phyloP scores from a whole-genome alignment of 805 yeast species.

The Brettanomyces anomalus region DNA sequence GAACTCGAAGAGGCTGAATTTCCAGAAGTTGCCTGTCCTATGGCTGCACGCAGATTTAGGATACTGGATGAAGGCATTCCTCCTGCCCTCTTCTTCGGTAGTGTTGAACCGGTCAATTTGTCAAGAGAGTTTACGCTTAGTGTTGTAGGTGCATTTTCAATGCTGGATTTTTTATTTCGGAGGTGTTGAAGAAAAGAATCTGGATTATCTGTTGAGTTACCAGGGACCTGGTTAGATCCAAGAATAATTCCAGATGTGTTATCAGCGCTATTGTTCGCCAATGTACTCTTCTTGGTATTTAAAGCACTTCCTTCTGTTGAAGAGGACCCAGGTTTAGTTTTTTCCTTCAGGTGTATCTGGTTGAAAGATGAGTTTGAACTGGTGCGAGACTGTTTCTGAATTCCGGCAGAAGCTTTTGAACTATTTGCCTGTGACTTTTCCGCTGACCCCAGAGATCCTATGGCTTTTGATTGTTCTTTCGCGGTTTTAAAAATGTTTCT shows the following conservation, averaged over 20 bases:
- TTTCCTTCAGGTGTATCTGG: background rate
- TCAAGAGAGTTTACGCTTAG: background rate
- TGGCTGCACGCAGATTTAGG: slow-evolving; percentile 2
- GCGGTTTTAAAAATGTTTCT: background rate
- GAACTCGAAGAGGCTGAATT: slow-evolving; percentile 20
- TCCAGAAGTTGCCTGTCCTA: background rate
- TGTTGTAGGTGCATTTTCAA: background rate
- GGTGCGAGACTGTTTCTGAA: background rate
- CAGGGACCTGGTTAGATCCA: background rate
- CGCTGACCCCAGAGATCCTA: background rate
- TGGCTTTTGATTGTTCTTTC: background rate
- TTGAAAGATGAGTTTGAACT: background rate
- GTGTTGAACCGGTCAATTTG: background rate
- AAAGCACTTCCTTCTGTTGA: background rate
- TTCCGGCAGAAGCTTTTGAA: background rate
- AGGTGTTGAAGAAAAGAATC: slow-evolving; percentile 15
- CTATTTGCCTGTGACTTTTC: too few relatives aligned
- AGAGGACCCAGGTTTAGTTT: background rate
- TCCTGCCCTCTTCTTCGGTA: background rate
- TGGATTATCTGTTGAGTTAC: slow-evolving; percentile 3
- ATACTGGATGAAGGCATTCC: slow-evolving; percentile 2
- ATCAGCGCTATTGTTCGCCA: background rate
- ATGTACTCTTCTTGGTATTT: background rate
- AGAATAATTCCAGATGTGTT: background rate
- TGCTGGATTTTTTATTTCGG: slow-evolving; percentile 11